Percentiles rank a stretch among this genome's conserved stretches.
These are phyloP conservation scores for Karstenula rhodostoma DNA, from an alignment of 2,329 filamentous ascomycete genomes.

Conservation along the genomic window DNA sequence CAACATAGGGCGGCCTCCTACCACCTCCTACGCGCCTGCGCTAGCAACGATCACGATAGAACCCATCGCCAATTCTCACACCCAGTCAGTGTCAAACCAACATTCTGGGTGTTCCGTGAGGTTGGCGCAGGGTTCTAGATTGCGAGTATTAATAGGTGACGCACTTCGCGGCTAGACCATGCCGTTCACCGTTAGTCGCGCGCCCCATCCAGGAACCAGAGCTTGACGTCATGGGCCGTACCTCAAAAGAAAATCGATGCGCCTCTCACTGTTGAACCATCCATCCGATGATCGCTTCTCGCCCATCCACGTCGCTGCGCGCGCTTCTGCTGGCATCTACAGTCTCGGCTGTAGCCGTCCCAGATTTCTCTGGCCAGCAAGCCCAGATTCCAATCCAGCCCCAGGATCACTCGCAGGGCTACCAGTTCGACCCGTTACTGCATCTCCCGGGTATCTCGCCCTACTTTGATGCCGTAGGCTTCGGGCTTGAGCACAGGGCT, in stretches of 20 bases:
- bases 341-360: slow-evolving; percentile 31
- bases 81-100: neutral
- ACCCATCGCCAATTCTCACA: neutral
- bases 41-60: neutral
- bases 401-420: slow-evolving; percentile 43
- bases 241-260: neutral
- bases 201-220: neutral
- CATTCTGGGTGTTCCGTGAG: neutral
- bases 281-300: slow-evolving; percentile 1
- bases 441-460: slow-evolving; percentile 60
- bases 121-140: neutral
- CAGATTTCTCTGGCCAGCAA: slow-evolving; percentile 22
- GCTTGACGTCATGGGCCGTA: slow-evolving; percentile 4
- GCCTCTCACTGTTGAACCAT: neutral
- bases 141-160: neutral
- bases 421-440: slow-evolving; percentile 57
- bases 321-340: slow-evolving; percentile 25
- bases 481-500: slow-evolving; percentile 55
- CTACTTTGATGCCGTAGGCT: slow-evolving; percentile 58
- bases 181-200: neutral
- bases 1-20: neutral
- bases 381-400: slow-evolving; percentile 30
- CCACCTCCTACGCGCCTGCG: neutral
- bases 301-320: slow-evolving; percentile 19
- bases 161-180: neutral